Evolutionary conservation across 176 grass and related monocot species (phyloP).

Genomic region (Eremochloa ophiuroides): DNA sequence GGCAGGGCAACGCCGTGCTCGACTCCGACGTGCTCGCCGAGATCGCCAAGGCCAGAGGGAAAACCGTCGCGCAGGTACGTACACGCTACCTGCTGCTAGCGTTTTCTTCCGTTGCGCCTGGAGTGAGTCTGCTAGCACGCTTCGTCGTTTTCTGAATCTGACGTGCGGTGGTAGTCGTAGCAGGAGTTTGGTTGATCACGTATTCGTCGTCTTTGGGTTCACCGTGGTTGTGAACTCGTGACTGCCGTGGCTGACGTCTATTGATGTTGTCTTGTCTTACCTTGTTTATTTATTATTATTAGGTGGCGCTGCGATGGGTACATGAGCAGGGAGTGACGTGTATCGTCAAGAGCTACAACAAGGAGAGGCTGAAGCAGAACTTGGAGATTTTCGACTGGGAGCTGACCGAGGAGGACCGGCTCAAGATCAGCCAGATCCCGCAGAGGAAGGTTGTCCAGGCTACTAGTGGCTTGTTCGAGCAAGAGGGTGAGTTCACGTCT

Average conservation of each 20-base stretch:
- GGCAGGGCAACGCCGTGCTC: conserved; percentile 16
- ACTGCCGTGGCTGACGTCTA: too few relatives aligned
- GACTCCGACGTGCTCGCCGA: conserved; percentile 41
- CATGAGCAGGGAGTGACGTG: conserved; percentile 42
- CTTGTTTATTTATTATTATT: too few relatives aligned
- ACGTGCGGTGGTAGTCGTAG: too few relatives aligned
- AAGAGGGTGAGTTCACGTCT: conserved; percentile 18
- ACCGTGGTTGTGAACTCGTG: too few relatives aligned
- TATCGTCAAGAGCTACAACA: conserved; percentile 53
- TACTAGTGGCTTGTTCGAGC: background rate
- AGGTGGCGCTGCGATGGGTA: conserved; percentile 57
- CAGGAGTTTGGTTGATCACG: too few relatives aligned
- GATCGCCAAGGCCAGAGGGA: conserved; percentile 51
- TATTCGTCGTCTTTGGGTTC: too few relatives aligned
- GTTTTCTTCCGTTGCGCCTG: too few relatives aligned
- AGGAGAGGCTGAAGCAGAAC: conserved; percentile 49
- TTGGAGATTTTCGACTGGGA: conserved; percentile 44
- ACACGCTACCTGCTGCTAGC: too few relatives aligned
- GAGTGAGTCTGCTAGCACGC: too few relatives aligned
- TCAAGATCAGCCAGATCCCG: conserved; percentile 46
- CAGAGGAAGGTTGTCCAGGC: conserved; percentile 32
- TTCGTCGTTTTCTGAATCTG: too few relatives aligned
- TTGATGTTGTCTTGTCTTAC: too few relatives aligned
- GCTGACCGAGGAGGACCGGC: conserved; percentile 36
- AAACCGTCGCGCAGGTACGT: conserved; percentile 58